phyloP scores from a whole-genome alignment of 2,329 filamentous ascomycete genomes.

The Trichoderma aggressivum region DNA sequence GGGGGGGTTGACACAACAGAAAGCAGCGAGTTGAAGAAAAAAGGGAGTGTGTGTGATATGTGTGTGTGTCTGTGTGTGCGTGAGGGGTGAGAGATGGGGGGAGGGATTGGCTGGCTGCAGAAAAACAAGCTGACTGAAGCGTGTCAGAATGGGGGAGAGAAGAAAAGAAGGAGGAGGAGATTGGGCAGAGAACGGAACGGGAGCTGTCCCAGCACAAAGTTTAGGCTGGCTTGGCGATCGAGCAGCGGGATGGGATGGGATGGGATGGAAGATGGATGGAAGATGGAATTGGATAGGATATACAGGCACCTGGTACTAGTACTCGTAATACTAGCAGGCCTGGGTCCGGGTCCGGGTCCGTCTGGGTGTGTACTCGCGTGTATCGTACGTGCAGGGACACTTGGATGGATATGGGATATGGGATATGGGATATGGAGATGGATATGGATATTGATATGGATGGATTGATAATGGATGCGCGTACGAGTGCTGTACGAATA shows the following conservation, averaged over 20 bases:
- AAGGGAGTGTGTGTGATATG: not conserved
- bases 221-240: constrained; percentile 10
- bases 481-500: not conserved
- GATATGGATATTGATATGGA: not conserved
- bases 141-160: not conserved
- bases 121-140: not conserved
- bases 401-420: not conserved
- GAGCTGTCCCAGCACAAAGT: not conserved
- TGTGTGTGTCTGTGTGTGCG: not conserved
- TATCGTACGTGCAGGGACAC: not conserved
- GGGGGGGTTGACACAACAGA: not conserved
- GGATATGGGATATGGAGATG: not conserved
- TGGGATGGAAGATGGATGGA: not conserved
- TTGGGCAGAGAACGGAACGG: not conserved
- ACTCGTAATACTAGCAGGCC: not conserved
- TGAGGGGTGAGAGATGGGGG: not conserved
- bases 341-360: not conserved
- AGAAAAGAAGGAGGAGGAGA: not conserved
- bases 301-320: not conserved
- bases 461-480: not conserved
- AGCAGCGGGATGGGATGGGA: not conserved
- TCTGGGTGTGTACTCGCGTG: not conserved
- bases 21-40: not conserved
- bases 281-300: not conserved
- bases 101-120: not conserved